A percentile compares a stretch with the other conserved stretches of the same genome.
Evolutionary conservation across 2,329 filamentous ascomycete genomes (phyloP).

Genomic region (Epicoccum sorghinum): DNA sequence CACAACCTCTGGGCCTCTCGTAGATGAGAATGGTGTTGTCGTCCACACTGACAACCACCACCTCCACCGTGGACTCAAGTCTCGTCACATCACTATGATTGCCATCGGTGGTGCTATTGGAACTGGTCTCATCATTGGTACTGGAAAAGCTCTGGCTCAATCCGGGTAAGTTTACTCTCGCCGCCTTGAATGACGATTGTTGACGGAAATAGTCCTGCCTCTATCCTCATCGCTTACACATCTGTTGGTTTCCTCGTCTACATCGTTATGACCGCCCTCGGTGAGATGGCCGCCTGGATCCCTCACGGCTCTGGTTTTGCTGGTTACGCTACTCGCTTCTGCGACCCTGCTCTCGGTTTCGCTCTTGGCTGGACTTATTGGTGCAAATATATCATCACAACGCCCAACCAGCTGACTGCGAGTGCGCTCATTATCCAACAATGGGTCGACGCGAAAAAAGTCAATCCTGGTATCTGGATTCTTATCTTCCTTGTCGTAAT

Average conservation of each 20-base stretch:
- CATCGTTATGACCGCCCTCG: conserved; percentile 79
- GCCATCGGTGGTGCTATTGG: conserved; percentile 77
- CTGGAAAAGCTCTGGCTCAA: conserved; percentile 57
- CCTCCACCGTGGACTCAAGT: conserved; percentile 60
- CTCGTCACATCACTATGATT: conserved; percentile 66
- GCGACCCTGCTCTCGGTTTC: conserved; percentile 81
- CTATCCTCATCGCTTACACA: conserved; percentile 74
- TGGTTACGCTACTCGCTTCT: conserved; percentile 79
- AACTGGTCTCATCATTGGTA: conserved; percentile 75
- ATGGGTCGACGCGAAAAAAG: conserved; percentile 68
- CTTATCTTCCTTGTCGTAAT: conserved; percentile 59
- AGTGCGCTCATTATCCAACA: conserved; percentile 79
- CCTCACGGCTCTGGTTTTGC: conserved; percentile 80
- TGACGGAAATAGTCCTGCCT: conserved; percentile 59
- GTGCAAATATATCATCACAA: conserved; percentile 81
- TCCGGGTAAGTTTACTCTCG: conserved; percentile 45
- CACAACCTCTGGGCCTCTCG: conserved; percentile 3
- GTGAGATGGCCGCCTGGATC: conserved; percentile 85
- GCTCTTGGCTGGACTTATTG: conserved; percentile 70
- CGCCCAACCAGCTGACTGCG: conserved; percentile 83
- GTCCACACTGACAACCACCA: conserved; percentile 39
- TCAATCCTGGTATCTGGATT: conserved; percentile 83
- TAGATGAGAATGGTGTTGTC: conserved; percentile 34
- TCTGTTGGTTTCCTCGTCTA: conserved; percentile 75
- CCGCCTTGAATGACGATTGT: not conserved